phyloP scores from a whole-genome alignment of 352 stramenopile genomes.

The Globisporangium abappressorium region DNA sequence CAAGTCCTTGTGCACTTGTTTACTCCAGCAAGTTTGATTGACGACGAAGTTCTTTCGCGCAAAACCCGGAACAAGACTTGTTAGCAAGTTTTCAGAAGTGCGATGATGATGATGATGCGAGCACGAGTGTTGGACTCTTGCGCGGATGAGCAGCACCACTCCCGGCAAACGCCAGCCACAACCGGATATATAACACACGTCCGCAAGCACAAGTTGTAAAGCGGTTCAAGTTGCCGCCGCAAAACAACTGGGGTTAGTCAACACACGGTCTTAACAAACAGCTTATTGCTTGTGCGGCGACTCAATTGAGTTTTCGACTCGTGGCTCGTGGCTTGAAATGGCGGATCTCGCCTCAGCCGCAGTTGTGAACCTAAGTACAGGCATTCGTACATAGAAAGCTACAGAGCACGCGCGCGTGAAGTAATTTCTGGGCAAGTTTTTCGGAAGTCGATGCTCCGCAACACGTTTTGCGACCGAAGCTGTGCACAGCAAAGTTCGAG shows the following conservation, averaged over 20 bases:
- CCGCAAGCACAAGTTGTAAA: neutral
- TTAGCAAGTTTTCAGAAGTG: neutral
- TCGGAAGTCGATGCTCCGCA: too few relatives aligned
- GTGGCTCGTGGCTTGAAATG: too few relatives aligned
- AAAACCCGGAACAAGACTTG: too few relatives aligned
- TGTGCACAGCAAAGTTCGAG: neutral
- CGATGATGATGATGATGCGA: neutral
- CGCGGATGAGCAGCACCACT: neutral
- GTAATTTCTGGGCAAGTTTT: too few relatives aligned
- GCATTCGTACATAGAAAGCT: too few relatives aligned
- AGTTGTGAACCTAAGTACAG: too few relatives aligned
- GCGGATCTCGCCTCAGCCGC: too few relatives aligned
- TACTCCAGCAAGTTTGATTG: neutral
- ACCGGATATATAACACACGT: neutral
- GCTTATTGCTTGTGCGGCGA: too few relatives aligned
- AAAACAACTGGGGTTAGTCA: neutral
- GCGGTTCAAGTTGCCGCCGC: neutral
- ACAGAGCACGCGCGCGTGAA: too few relatives aligned
- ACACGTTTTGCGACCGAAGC: neutral
- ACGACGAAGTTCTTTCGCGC: conserved; percentile 5
- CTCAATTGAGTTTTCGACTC: too few relatives aligned
- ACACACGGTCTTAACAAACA: neutral
- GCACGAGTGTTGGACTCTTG: neutral
- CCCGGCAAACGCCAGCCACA: neutral
- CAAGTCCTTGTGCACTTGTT: neutral